These are phyloP conservation scores for Lophiotrema nucula DNA, from an alignment of 495 filamentous ascomycete species.

Conservation along the genomic window DNA sequence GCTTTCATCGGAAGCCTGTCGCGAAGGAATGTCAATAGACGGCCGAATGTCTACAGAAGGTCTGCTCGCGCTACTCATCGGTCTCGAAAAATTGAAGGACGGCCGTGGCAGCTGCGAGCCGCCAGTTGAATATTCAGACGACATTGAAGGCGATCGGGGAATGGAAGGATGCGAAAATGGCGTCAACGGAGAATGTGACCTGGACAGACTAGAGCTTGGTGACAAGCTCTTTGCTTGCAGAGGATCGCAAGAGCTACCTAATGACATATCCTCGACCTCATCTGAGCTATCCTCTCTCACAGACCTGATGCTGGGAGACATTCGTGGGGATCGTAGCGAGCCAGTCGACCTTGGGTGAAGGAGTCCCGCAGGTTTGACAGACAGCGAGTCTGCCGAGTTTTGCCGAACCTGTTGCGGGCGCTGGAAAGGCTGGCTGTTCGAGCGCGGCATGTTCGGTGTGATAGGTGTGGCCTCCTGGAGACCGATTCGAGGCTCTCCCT, in stretches of 20 bases:
- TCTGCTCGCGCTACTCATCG: slow-evolving; percentile 66
- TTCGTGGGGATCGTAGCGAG: slow-evolving; percentile 44
- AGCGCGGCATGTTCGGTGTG: slow-evolving; percentile 32
- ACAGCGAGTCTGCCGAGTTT: slow-evolving; percentile 44
- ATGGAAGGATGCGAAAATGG: slow-evolving; percentile 51
- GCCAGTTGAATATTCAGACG: slow-evolving; percentile 69
- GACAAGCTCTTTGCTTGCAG: slow-evolving; percentile 39
- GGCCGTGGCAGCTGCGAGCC: slow-evolving; percentile 66
- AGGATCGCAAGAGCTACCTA: slow-evolving; percentile 34
- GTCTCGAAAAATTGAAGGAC: slow-evolving; percentile 90
- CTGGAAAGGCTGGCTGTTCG: slow-evolving; percentile 37
- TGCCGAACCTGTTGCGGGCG: slow-evolving; percentile 42
- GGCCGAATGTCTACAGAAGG: slow-evolving; percentile 49
- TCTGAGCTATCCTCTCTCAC: slow-evolving; percentile 62
- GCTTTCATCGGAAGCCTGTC: slow-evolving; percentile 61
- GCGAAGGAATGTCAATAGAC: slow-evolving; percentile 55
- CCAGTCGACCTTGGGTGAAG: slow-evolving; percentile 58
- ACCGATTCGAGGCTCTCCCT: slow-evolving; percentile 33
- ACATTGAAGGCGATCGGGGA: slow-evolving; percentile 75
- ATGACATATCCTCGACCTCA: slow-evolving; percentile 46
- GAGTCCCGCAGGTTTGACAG: slow-evolving; percentile 50
- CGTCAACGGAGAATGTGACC: slow-evolving; percentile 64
- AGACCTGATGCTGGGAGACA: slow-evolving; percentile 57
- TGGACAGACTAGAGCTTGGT: slow-evolving; percentile 51
- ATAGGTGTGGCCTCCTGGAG: slow-evolving; percentile 29